These are phyloP conservation scores for Wickerhamiella sergipiensis DNA, from an alignment of 805 yeast species.

Conservation along the genomic window DNA sequence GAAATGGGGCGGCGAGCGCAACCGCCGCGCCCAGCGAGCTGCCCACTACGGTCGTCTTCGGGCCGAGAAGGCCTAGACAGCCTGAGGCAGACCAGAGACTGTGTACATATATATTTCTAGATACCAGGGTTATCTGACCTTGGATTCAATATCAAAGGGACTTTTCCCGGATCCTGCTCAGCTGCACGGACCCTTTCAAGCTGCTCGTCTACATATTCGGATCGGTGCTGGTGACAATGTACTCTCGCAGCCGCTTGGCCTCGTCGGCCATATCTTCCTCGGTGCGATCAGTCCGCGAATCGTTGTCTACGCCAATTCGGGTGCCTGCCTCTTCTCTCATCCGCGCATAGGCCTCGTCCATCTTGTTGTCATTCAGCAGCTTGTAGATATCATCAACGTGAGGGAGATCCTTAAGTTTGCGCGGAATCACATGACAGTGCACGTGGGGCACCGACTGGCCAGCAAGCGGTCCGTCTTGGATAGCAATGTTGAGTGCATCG, in stretches of 20 bases:
- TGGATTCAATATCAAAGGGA: too few relatives aligned
- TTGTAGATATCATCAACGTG: constrained; percentile 68
- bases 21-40: constrained; percentile 52
- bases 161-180: too few relatives aligned
- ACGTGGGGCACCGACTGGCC: constrained; percentile 95
- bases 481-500: constrained; percentile 75
- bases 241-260: constrained; percentile 37
- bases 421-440: constrained; percentile 87
- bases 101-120: background rate
- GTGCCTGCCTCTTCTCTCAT: constrained; percentile 21
- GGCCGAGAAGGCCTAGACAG: constrained; percentile 16
- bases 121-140: too few relatives aligned
- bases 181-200: too few relatives aligned
- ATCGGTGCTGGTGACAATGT: constrained; percentile 14
- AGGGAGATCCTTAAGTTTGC: constrained; percentile 39
- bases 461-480: constrained; percentile 93
- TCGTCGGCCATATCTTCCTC: constrained; percentile 58
- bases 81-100: too few relatives aligned
- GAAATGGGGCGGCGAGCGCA: constrained; percentile 79
- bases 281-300: constrained; percentile 43
- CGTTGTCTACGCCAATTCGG: constrained; percentile 30
- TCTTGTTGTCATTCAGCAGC: constrained; percentile 43
- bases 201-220: constrained; percentile 9
- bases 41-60: constrained; percentile 21
- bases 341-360: constrained; percentile 29